phyloP scores from a whole-genome alignment of 2,329 filamentous ascomycete species.

The Penicillium sumatraense region DNA sequence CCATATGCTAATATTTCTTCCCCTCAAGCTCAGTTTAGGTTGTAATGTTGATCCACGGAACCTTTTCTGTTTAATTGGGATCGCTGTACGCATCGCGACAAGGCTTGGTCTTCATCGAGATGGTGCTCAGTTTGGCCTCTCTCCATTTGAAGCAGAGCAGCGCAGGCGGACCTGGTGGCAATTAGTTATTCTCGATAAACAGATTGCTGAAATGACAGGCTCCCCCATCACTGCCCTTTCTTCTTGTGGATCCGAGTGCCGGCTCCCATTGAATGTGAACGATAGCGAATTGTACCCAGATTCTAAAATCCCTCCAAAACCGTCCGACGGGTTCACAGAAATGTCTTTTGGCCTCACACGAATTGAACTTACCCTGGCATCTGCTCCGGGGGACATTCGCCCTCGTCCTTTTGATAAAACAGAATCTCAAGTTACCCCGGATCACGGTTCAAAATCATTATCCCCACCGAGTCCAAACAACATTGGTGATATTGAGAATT shows the following conservation, averaged over 20 bases:
- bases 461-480: not conserved
- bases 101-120: conserved; percentile 70
- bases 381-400: conserved; percentile 7
- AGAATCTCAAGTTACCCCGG: not conserved
- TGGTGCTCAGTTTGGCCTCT: conserved; percentile 50
- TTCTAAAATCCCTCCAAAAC: conserved; percentile 35
- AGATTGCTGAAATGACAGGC: conserved; percentile 68
- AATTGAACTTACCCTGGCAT: conserved; percentile 15
- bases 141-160: conserved; percentile 66
- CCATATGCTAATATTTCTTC: not conserved
- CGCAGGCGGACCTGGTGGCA: conserved; percentile 73
- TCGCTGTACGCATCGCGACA: conserved; percentile 62
- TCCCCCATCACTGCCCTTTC: conserved; percentile 38
- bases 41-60: conserved; percentile 56
- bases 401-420: conserved; percentile 25
- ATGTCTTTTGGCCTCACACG: conserved; percentile 44
- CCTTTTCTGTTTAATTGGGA: conserved; percentile 47
- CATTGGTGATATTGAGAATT: conserved; percentile 52
- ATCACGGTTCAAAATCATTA: not conserved
- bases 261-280: conserved; percentile 25
- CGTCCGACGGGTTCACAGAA: conserved; percentile 41
- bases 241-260: conserved; percentile 17
- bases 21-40: conserved; percentile 5
- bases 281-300: conserved; percentile 34
- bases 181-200: conserved; percentile 68